Base-by-base conservation (phyloP, 306 rosid genomes). In the Inga laurina region DNA sequence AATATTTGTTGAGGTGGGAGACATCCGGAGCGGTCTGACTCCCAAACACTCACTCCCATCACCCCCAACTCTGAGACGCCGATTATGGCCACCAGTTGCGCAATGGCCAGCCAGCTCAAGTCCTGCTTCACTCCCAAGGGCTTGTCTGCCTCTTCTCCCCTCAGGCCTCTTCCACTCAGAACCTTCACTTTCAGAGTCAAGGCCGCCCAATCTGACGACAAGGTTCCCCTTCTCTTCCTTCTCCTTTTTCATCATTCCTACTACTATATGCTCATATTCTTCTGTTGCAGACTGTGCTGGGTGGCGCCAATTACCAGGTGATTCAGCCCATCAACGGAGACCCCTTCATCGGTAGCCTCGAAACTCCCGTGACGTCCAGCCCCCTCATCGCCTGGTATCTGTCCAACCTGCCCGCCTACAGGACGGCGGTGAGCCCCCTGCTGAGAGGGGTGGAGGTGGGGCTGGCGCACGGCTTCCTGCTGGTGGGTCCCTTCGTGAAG, bases 311-410 rank as follows among this genome's bases (percentile, higher is more conserved):
- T 3, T 94, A 12, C 86, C 99, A 96, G 92, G 97, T 96, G 84
- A 44, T 96, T 77, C 97, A 94, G 65, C 99, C 99, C 22, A 93
- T 96, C 86, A 96, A 96, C 30, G 99, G 99, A 19, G 99, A 96
- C 48, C 98, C 99, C 11, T 97, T 97, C 97, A 94, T 97, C 22
- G 99, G 99, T 82, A 97, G 98, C 80, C 90, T 97, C 1, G 99
- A 97, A 85, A 97, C 98, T 41, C 99, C 99, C 30, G 90, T 97
- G 4, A 94, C 99, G 62, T 97, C 99, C 13, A 97, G 99, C 88
- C 99, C 99, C 0, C 85, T 94, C 85, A 79, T 97, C 27, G 99
- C 98, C 2, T 94, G 99, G 98, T 94, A 90, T 87, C 92, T 97
- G 7, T 97, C 99, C 46, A 97, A 97, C 92, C 93, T 97, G 18